Conservation (phyloP, 2,329 filamentous ascomycete genomes). For the Ramularia endophylla region DNA sequence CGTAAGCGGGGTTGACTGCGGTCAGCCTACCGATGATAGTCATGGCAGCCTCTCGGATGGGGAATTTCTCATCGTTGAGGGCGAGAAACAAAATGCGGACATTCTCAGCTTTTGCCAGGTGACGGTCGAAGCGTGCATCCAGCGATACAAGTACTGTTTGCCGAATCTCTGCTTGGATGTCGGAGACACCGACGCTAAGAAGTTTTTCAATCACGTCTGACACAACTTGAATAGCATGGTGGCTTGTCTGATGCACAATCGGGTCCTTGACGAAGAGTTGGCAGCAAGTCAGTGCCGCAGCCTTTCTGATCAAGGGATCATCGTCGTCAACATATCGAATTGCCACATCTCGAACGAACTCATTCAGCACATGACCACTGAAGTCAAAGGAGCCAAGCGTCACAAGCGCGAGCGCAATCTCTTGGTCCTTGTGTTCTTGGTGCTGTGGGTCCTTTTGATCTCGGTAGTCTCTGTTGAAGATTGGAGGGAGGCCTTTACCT, state of each 20-base stretch:
- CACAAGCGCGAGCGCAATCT: constrained; percentile 88
- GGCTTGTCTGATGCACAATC: constrained; percentile 95
- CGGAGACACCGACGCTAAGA: constrained; percentile 87
- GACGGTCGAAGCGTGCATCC: constrained; percentile 89
- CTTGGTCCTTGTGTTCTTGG: constrained; percentile 72
- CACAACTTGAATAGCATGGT: constrained; percentile 94
- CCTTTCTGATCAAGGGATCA: constrained; percentile 86
- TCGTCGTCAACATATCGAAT: constrained; percentile 98
- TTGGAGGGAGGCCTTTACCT: constrained; percentile 70
- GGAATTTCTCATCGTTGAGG: constrained; percentile 89
- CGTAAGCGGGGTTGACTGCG: constrained; percentile 88
- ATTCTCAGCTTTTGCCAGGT: constrained; percentile 96
- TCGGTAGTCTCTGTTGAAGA: constrained; percentile 60
- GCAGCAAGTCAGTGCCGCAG: constrained; percentile 92
- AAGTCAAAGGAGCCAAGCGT: constrained; percentile 99
- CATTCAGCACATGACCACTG: constrained; percentile 83
- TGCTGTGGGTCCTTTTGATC: constrained; percentile 79
- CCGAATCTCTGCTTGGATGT: constrained; percentile 80
- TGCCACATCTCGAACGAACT: constrained; percentile 96
- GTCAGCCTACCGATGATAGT: constrained; percentile 93
- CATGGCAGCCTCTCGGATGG: constrained; percentile 89
- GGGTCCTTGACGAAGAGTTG: constrained; percentile 96
- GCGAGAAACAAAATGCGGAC: constrained; percentile 93
- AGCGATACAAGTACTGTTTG: constrained; percentile 82
- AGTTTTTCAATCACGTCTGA: constrained; percentile 97